A percentile compares a stretch with the other conserved stretches of the same genome.
phyloP scores from a whole-genome alignment of 768 basidiomycete species.

The Leccinum aurantiacum region DNA sequence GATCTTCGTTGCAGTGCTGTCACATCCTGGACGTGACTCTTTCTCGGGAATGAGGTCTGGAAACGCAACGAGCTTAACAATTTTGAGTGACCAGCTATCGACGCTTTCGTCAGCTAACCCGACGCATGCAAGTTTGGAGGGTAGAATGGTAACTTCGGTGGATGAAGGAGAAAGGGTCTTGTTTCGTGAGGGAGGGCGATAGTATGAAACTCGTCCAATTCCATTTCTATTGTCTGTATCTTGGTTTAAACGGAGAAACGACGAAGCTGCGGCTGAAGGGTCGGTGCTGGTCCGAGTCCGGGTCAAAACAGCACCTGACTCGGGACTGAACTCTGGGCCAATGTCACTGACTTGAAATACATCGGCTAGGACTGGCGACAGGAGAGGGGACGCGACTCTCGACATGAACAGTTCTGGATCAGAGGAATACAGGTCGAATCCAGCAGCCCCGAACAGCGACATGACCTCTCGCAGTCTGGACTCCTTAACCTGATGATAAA shows the following conservation, averaged over 20 bases:
- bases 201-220: constrained; percentile 3
- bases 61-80: constrained; percentile 75
- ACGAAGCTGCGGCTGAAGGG: constrained; percentile 23
- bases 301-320: constrained; percentile 48
- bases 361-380: constrained; percentile 34
- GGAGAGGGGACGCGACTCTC: constrained; percentile 31
- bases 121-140: constrained; percentile 74
- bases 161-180: constrained; percentile 56
- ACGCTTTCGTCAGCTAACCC: constrained; percentile 68
- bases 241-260: constrained; percentile 9
- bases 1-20: constrained; percentile 4
- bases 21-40: constrained; percentile 7
- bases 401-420: constrained; percentile 39
- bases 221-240: constrained; percentile 5
- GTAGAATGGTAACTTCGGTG: constrained; percentile 59
- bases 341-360: constrained; percentile 31
- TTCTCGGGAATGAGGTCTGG: constrained; percentile 61
- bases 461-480: constrained; percentile 62
- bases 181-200: constrained; percentile 27
- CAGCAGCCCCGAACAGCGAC: constrained; percentile 54
- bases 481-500: constrained; percentile 57
- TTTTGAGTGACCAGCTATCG: constrained; percentile 74
- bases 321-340: constrained; percentile 31
- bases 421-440: constrained; percentile 63
- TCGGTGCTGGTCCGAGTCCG: constrained; percentile 44